Evolutionary conservation across 2,329 filamentous ascomycete genomes (phyloP).

Genomic region (Chrysoporthe austroafricana): DNA sequence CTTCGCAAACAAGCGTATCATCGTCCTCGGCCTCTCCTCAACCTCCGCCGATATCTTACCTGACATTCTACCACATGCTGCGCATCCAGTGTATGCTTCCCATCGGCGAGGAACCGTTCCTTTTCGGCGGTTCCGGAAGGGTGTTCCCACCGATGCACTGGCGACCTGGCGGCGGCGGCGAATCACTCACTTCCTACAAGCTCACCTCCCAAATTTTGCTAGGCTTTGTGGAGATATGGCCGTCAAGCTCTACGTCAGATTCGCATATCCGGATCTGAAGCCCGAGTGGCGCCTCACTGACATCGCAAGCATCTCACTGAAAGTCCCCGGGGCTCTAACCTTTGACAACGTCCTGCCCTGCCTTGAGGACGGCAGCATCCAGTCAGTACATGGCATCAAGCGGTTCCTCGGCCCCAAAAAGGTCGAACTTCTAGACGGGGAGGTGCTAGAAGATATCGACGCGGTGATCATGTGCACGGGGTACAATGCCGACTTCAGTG

Average conservation of each 20-base stretch:
- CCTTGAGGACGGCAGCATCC: constrained; percentile 31
- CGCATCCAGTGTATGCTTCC: constrained; percentile 27
- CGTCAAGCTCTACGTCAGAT: constrained; percentile 4
- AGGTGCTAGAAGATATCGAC: constrained; percentile 24
- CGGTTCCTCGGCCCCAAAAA: constrained; percentile 21
- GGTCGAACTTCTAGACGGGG: constrained; percentile 26
- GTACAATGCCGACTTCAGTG: constrained; percentile 25
- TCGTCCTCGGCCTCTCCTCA: constrained; percentile 30
- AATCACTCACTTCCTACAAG: constrained; percentile 21
- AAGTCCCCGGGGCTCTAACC: constrained; percentile 32
- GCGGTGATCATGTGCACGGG: constrained; percentile 27
- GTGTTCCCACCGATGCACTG: constrained; percentile 24
- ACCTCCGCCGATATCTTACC: constrained; percentile 29
- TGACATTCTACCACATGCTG: constrained; percentile 25
- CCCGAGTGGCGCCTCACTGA: constrained; percentile 37
- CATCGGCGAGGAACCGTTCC: constrained; percentile 28
- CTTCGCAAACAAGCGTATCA: constrained; percentile 27
- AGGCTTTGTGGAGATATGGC: constrained; percentile 21
- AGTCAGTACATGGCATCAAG: constrained; percentile 24
- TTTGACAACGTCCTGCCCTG: constrained; percentile 39
- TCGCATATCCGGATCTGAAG: constrained; percentile 32
- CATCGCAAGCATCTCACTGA: constrained; percentile 26
- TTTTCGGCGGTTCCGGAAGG: constrained; percentile 25
- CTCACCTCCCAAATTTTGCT: constrained; percentile 30
- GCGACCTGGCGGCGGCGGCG: constrained; percentile 36